Base-by-base conservation (phyloP, 495 filamentous ascomycete genomes). In the Lepidopterella palustris region DNA sequence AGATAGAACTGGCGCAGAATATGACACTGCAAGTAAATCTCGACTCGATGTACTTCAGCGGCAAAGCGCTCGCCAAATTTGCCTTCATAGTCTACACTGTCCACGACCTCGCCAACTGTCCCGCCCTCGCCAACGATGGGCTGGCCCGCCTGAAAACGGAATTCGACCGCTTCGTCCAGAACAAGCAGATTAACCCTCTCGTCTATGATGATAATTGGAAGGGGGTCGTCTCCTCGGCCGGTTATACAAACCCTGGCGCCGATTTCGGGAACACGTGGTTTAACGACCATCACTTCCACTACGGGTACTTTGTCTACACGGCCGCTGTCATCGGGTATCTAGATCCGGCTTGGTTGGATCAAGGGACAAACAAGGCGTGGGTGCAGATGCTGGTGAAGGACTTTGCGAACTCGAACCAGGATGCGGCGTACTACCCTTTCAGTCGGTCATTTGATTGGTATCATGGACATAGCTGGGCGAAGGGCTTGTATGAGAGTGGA, bases 251-350 rank as follows among this genome's bases (percentile, higher is more conserved):
- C 62, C 63, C 79, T 5, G 83, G 83, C 35, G n/a, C 79, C 72
- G 40, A 74, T 47, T 73, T 71, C 55, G 72, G 71, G 8, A 74
- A 73, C 45, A 71, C 65, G 31, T 85, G 83, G 61, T 96, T 96
- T 77, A 96, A 96, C 68, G 93, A 97, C 68, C 95, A 97, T 65
- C 95, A 98, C 70, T 97, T 97, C 75, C 95, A 96, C 68, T 87
- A 80, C 58, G 79, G 85, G 26, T 97, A 97, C 70, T 95, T 95
- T 73, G 86, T 98, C 69, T 89, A 91, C 59, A 80, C 90, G 0
- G 92, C 90, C 5, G 87, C 92, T 9, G 81, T 92, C 40, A 89
- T 97, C 53, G 92, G 81, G 8, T 77, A 84, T 50, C 79, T 96
- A 0, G 91, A 97, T 57, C 82, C 85, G 0, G 67, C 61, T 23